Evolutionary conservation across 345 rosid species (phyloP), one percentile per base, ranked within the genome.

Genomic region (Lumnitzera racemosa): DNA sequence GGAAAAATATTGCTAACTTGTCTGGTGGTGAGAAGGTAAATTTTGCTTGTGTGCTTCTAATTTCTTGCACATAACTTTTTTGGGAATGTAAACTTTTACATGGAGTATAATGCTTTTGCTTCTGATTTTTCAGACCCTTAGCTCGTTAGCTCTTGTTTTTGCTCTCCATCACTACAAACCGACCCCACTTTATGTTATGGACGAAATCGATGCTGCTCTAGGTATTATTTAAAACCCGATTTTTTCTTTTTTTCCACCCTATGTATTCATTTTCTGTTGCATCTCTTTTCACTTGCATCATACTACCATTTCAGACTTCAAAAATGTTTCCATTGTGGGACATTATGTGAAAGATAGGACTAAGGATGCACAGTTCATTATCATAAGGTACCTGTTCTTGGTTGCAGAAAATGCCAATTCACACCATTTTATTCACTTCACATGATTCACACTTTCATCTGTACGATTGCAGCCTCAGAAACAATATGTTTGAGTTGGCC

Each of bases 151-250:
- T 65, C 92, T 94, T 31, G 95, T 90, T 60, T 94, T 94, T 69
- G 99, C 97, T 31, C 97, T 94, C 61, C 99, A 94, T 78, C 99
- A 90, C 76, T 94, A 90, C 88, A 94, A 94, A 83, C 96, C 99
- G 25, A 94, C 97, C 1, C 99, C 99, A 0, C 95, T 94, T 17
- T 94, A 94, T 67, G 99, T 90, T 29, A 94, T 94, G 96, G 99
- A 88, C 50, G 99, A 90, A 77, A 94, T 90, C 6, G 99, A 94
- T 47, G 97, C 99, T 31, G 97, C 99, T 61, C 81, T 94, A 8
- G 99, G 99, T 94, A 41, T 46, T 16, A 41, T 5, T 10, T 24
- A 17, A 20, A 20, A 0, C 31, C 17, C 57, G 6, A 43, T 36
- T 17, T 63, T 24, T 15, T 10, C 47, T 43, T 17, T 64, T 64